Base-by-base conservation (phyloP, 495 filamentous ascomycete genomes). In the Daldinia childiae region DNA sequence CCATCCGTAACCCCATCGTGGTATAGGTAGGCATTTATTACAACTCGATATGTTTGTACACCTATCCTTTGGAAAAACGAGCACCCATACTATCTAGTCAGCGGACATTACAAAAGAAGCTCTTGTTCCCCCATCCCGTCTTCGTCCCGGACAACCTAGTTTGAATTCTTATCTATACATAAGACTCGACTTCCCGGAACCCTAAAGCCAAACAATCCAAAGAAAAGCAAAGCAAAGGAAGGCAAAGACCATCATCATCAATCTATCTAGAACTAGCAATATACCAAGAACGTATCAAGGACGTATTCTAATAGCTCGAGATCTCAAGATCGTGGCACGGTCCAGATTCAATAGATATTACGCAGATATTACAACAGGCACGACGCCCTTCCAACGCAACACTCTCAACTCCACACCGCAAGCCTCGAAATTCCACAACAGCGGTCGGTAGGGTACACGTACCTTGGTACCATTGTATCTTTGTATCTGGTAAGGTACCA, bases 61-160 rank as follows among this genome's bases (percentile, higher is more conserved):
- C 36, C 24, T 57, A 68, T 63, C 24, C 51, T 56, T 43, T 56
- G 55, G 17, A n/a, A 66, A 52, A 51, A 61, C 62, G 52, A 70
- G 34, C 66, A 52, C 55, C 57, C 72, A 68, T 57, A 58, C 63
- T 38, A 66, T 69, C 71, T 51, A 54, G 68, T 70, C 71, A 69
- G 61, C 64, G 43, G 38, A 58, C 38, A 71, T 75, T 77, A 77
- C 75, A 77, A 77, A 74, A 75, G 75, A 76, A 66, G 48, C 57
- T 61, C 68, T 29, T 36, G 54, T 57, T 50, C 66, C 62, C 71
- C 66, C 66, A 39, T 69, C 65, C 64, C 64, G 30, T 62, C 41
- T 55, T 32, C 32, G 61, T 56, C 56, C 62, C 51, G 26, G 41
- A 12, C 24, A 26, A 34, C 6, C 56, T 26, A 73, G 7, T 43